Evolutionary conservation across 352 stramenopile species (phyloP), one percentile per base, ranked within the genome.

Genomic region (Pythium chondricola): DNA sequence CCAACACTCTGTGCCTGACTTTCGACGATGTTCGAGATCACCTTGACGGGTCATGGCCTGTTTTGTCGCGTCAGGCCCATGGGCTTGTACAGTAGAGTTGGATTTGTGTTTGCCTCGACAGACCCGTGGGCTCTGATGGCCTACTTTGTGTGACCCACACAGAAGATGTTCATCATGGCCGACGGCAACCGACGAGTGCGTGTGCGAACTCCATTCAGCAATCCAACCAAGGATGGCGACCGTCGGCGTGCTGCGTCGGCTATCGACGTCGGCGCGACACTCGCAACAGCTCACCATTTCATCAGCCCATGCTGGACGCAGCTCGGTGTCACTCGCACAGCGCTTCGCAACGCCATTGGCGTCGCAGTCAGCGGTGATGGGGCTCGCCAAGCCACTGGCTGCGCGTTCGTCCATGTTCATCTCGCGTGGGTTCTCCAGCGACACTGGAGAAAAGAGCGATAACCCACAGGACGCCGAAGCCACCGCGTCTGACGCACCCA

Each of bases 21-120:
- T 50, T 64, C 56, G 30, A 64, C 45, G 26, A 39, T n/a, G 26
- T 64, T 64, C 56, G 35, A 64, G 56, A 59, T 58, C 25, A n/a
- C n/a, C n/a, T n/a, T n/a, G n/a, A n/a, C n/a, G n/a, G n/a, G n/a
- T n/a, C n/a, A n/a, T n/a, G n/a, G n/a, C n/a, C n/a, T n/a, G n/a
- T n/a, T n/a, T n/a, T n/a, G n/a, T n/a, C n/a, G n/a, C n/a, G 30
- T 61, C 33, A 54, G 6, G n/a, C 21, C 21, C 38, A 44, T 20
- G 6, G n/a, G n/a, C n/a, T n/a, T n/a, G n/a, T n/a, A n/a, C n/a
- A n/a, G n/a, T n/a, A n/a, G n/a, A n/a, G n/a, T n/a, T n/a, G n/a
- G n/a, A n/a, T n/a, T n/a, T n/a, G n/a, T n/a, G n/a, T n/a, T n/a
- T n/a, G n/a, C n/a, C n/a, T n/a, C n/a, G n/a, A n/a, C 16, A 6